Percentiles rank a stretch among this genome's conserved stretches.
phyloP scores from a whole-genome alignment of 495 filamentous ascomycete species.

The Penicillium desertorum region DNA sequence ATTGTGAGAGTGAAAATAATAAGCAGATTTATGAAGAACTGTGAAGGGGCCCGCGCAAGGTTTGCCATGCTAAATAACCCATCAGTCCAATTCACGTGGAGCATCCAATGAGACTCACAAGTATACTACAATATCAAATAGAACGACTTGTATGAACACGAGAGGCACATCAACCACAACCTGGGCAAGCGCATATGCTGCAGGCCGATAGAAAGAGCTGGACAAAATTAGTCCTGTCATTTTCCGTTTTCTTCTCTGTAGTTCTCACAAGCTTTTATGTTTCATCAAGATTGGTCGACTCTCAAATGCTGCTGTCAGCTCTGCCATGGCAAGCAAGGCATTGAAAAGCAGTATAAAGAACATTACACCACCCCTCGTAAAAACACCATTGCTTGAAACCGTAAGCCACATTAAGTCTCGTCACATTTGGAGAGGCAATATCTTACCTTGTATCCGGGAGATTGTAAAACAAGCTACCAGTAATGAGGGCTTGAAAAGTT shows the following conservation, averaged over 20 bases:
- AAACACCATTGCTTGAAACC: constrained; percentile 41
- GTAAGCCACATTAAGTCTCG: background rate
- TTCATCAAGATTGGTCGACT: constrained; percentile 75
- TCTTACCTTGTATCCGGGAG: constrained; percentile 55
- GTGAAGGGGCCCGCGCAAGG: constrained; percentile 65
- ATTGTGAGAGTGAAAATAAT: constrained; percentile 63
- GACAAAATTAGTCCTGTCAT: background rate
- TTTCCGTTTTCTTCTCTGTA: background rate
- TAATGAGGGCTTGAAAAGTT: constrained; percentile 70
- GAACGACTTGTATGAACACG: constrained; percentile 63
- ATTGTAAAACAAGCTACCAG: constrained; percentile 75
- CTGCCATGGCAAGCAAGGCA: constrained; percentile 71
- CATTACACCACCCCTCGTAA: constrained; percentile 53
- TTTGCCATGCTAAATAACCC: constrained; percentile 47
- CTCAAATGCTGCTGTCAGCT: constrained; percentile 69
- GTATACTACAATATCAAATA: constrained; percentile 78
- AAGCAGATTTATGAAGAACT: constrained; percentile 79
- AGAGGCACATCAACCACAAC: constrained; percentile 75
- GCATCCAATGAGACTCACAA: constrained; percentile 42
- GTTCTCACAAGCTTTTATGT: constrained; percentile 67
- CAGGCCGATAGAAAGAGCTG: constrained; percentile 75
- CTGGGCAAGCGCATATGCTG: constrained; percentile 75
- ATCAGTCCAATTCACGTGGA: constrained; percentile 17
- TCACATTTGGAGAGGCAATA: background rate
- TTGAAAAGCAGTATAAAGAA: constrained; percentile 85